phyloP scores from a whole-genome alignment of 2,329 filamentous ascomycete genomes.

The Spiromastix sp. region DNA sequence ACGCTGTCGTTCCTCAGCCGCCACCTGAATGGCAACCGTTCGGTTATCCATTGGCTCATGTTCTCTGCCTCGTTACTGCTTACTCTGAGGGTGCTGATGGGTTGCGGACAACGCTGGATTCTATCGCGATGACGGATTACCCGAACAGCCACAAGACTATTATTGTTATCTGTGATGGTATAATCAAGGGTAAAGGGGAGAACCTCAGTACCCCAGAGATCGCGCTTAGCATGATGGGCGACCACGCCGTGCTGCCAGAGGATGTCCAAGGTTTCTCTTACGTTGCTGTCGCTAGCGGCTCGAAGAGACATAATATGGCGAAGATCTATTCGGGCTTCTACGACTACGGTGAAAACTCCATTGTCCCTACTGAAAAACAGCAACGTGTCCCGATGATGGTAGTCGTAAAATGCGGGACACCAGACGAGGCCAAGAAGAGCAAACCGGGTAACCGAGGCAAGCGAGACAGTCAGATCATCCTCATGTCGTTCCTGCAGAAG shows the following conservation, averaged over 20 bases:
- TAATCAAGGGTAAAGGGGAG: conserved; percentile 95
- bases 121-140: conserved; percentile 94
- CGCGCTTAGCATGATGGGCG: conserved; percentile 86
- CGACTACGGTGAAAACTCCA: conserved; percentile 76
- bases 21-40: conserved; percentile 97
- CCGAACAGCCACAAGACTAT: conserved; percentile 98
- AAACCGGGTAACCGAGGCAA: conserved; percentile 98
- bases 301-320: conserved; percentile 99
- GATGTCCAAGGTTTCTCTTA: conserved; percentile 90
- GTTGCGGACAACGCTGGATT: conserved; percentile 87
- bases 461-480: conserved; percentile 95
- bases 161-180: conserved; percentile 89
- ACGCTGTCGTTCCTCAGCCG: conserved; percentile 89
- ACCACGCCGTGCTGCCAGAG: conserved; percentile 66
- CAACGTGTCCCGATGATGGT: conserved; percentile 97
- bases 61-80: conserved; percentile 88
- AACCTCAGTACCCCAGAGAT: conserved; percentile 79
- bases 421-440: conserved; percentile 65
- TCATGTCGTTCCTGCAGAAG: conserved; percentile 99
- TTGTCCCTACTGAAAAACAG: conserved; percentile 74
- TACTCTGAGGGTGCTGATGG: conserved; percentile 95
- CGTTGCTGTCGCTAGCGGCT: conserved; percentile 87
- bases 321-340: conserved; percentile 98
- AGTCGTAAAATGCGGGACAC: conserved; percentile 90
- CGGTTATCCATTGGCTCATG: conserved; percentile 85